phyloP scores from a whole-genome alignment of 139 green algal species.

The Gonium pectorale region DNA sequence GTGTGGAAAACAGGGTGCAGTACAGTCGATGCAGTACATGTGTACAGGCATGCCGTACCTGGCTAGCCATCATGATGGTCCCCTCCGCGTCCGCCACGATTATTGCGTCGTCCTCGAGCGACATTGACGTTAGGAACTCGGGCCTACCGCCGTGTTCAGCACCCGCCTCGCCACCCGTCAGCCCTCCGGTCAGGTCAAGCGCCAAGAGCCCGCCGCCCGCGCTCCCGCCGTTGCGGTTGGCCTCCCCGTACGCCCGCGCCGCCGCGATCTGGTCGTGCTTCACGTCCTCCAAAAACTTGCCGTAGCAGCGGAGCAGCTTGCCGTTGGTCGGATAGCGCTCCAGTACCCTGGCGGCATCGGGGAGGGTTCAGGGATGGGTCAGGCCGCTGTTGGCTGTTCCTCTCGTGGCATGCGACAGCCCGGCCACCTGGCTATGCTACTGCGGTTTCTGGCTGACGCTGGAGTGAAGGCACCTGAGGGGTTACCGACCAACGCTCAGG shows the following conservation, averaged over 20 bases:
- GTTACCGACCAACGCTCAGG: too few species aligned
- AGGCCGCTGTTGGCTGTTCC: background rate
- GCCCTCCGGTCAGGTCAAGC: conserved; percentile 24
- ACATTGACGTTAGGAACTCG: conserved; percentile 53
- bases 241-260: conserved; percentile 10
- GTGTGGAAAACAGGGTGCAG: background rate
- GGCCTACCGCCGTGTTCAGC: conserved; percentile 19
- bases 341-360: conserved; percentile 25
- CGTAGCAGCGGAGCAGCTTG: conserved; percentile 58
- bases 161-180: background rate
- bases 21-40: background rate
- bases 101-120: conserved; percentile 46
- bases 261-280: conserved; percentile 39
- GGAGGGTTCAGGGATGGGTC: background rate
- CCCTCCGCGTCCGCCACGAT: conserved; percentile 50
- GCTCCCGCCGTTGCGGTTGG: conserved; percentile 17
- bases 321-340: conserved; percentile 59
- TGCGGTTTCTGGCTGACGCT: too few species aligned
- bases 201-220: conserved; percentile 20
- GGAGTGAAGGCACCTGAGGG: too few species aligned
- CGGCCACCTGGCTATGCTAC: too few species aligned
- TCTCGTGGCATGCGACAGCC: too few species aligned
- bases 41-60: background rate
- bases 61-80: conserved; percentile 43
- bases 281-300: conserved; percentile 60